A percentile compares a stretch with the other conserved stretches of the same genome.
Evolutionary conservation across 2,329 filamentous ascomycete species (phyloP).

Genomic region (Podosphaera leucotricha): DNA sequence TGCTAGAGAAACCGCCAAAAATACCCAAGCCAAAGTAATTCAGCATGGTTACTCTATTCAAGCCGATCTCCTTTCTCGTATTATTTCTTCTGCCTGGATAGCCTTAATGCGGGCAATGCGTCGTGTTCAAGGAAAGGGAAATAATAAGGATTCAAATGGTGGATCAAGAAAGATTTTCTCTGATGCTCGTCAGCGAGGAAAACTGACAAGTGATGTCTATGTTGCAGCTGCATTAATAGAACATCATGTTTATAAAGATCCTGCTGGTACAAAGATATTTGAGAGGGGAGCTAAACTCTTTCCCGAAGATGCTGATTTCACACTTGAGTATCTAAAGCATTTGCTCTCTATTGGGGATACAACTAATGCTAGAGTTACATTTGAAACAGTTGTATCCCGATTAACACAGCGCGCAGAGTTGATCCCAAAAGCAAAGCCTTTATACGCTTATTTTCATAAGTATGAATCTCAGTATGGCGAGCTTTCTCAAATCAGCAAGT

Average conservation of each 20-base stretch:
- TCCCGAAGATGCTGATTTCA: constrained; percentile 79
- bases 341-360: constrained; percentile 79
- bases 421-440: constrained; percentile 50
- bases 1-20: constrained; percentile 24
- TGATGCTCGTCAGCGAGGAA: constrained; percentile 67
- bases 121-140: constrained; percentile 67
- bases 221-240: constrained; percentile 83
- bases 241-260: constrained; percentile 86
- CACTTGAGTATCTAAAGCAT: constrained; percentile 89
- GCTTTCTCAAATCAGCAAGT: constrained; percentile 65
- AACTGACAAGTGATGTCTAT: constrained; percentile 84
- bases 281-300: constrained; percentile 86
- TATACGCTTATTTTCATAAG: constrained; percentile 83
- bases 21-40: constrained; percentile 35
- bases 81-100: constrained; percentile 86
- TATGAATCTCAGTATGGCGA: constrained; percentile 92
- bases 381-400: constrained; percentile 77
- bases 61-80: constrained; percentile 53
- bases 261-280: constrained; percentile 81
- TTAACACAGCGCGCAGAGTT: constrained; percentile 56
- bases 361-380: constrained; percentile 85
- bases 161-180: constrained; percentile 76
- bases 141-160: constrained; percentile 18
- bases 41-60: constrained; percentile 48
- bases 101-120: constrained; percentile 84